phyloP scores from a whole-genome alignment of 179 eudicot genomes.

The Gypsophila paniculata region DNA sequence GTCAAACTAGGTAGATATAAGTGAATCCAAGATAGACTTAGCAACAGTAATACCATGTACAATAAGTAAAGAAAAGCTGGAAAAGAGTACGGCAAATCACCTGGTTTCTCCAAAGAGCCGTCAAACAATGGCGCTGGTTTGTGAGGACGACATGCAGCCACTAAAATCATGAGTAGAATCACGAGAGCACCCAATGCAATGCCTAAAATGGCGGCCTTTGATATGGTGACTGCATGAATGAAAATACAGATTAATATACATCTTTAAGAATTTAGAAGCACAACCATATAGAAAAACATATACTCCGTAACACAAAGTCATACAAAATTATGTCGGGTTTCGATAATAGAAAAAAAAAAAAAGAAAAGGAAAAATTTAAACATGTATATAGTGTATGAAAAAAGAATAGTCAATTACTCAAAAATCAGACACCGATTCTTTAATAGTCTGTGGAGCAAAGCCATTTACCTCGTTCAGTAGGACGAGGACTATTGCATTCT shows the following conservation, averaged over 20 bases:
- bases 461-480: slow-evolving; percentile 56
- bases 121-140: slow-evolving; percentile 56
- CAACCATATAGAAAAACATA: no score
- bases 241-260: background rate
- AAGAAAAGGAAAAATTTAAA: no score
- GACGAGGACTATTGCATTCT: slow-evolving; percentile 46
- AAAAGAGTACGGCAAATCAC: slow-evolving; percentile 26
- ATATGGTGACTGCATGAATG: slow-evolving; percentile 48
- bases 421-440: background rate
- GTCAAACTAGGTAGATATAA: background rate
- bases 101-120: slow-evolving; percentile 81
- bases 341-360: no score
- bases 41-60: background rate
- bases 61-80: background rate
- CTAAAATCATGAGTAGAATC: slow-evolving; percentile 74
- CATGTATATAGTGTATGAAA: no score
- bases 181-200: slow-evolving; percentile 90
- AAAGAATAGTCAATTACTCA: background rate
- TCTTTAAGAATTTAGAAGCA: background rate
- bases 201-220: slow-evolving; percentile 87
- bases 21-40: no score
- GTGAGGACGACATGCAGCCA: slow-evolving; percentile 72
- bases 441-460: background rate
- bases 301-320: no score
- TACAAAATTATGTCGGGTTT: no score